A percentile compares a stretch with the other conserved stretches of the same genome.
These are phyloP conservation scores for Phytopythium litorale DNA, from an alignment of 352 stramenopile species.

Conservation along the genomic window DNA sequence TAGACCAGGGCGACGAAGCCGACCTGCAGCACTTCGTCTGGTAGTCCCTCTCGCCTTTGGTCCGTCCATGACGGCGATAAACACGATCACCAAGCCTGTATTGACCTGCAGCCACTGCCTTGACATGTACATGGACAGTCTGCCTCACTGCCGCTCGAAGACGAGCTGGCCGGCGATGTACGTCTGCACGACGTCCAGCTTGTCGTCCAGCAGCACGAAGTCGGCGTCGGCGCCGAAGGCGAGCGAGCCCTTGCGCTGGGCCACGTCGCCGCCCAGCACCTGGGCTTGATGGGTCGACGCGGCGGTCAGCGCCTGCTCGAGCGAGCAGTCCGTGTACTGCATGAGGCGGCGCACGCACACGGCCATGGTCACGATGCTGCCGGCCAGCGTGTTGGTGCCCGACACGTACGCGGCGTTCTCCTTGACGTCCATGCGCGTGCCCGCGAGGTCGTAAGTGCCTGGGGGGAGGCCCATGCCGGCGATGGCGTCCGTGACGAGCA, in stretches of 20 bases:
- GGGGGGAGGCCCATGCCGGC: conserved; percentile 74
- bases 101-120: background rate
- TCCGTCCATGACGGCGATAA: background rate
- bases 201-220: conserved; percentile 76
- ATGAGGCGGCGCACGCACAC: conserved; percentile 75
- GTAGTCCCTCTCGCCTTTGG: conserved; percentile 16
- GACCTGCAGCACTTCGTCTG: conserved; percentile 85
- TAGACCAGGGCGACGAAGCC: conserved; percentile 77
- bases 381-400: conserved; percentile 81
- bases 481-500: conserved; percentile 86
- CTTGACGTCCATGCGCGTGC: conserved; percentile 56
- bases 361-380: conserved; percentile 82
- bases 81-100: background rate
- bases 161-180: conserved; percentile 73
- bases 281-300: conserved; percentile 76
- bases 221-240: conserved; percentile 74
- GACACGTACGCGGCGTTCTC: conserved; percentile 38
- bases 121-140: background rate
- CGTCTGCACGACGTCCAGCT: conserved; percentile 62
- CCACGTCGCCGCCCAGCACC: conserved; percentile 39
- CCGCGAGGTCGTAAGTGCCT: conserved; percentile 71
- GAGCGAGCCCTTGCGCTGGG: conserved; percentile 64
- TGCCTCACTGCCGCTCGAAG: conserved; percentile 24
- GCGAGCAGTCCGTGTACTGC: conserved; percentile 76
- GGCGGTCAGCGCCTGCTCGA: conserved; percentile 69